Percentiles rank a stretch among this genome's conserved stretches.
phyloP scores from a whole-genome alignment of 2,329 filamentous ascomycete genomes.

The Penicillium glabrum region DNA sequence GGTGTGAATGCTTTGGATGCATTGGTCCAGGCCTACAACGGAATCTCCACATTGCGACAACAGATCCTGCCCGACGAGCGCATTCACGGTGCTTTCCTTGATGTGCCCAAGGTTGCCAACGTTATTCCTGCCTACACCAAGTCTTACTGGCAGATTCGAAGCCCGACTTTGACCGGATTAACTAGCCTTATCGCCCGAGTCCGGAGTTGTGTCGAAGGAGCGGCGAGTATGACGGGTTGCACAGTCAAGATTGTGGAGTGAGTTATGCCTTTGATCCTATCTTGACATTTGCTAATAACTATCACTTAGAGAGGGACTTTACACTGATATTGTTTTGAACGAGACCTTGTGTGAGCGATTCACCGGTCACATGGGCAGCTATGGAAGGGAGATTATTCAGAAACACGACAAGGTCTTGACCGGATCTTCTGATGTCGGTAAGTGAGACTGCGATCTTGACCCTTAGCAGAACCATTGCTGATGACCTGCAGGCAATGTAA shows the following conservation, averaged over 20 bases:
- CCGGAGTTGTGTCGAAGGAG: slow-evolving; percentile 36
- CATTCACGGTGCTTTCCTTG: slow-evolving; percentile 55
- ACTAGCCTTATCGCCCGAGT: slow-evolving; percentile 29
- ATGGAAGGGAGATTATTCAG: slow-evolving; percentile 39
- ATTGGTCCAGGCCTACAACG: slow-evolving; percentile 47
- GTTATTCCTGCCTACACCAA: slow-evolving; percentile 56
- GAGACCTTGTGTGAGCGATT: slow-evolving; percentile 47
- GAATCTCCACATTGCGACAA: slow-evolving; percentile 55
- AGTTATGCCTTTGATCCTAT: background rate
- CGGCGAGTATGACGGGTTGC: slow-evolving; percentile 37
- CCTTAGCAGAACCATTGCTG: too few relatives aligned
- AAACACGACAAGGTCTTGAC: slow-evolving; percentile 40
- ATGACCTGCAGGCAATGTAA: slow-evolving; percentile 48
- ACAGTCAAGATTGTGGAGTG: slow-evolving; percentile 33
- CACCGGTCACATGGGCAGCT: slow-evolving; percentile 43
- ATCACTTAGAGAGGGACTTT: slow-evolving; percentile 29
- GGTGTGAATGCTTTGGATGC: slow-evolving; percentile 62
- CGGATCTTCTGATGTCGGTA: slow-evolving; percentile 50
- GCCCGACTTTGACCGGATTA: slow-evolving; percentile 44
- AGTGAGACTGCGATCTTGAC: background rate
- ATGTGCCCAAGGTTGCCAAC: slow-evolving; percentile 56
- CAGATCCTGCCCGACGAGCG: slow-evolving; percentile 55
- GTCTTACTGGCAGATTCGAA: slow-evolving; percentile 48
- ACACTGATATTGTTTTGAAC: slow-evolving; percentile 50
- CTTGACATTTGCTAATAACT: background rate